Evolutionary conservation across 768 basidiomycete genomes (phyloP).

Genomic region (Candolleomyces eurysporus): DNA sequence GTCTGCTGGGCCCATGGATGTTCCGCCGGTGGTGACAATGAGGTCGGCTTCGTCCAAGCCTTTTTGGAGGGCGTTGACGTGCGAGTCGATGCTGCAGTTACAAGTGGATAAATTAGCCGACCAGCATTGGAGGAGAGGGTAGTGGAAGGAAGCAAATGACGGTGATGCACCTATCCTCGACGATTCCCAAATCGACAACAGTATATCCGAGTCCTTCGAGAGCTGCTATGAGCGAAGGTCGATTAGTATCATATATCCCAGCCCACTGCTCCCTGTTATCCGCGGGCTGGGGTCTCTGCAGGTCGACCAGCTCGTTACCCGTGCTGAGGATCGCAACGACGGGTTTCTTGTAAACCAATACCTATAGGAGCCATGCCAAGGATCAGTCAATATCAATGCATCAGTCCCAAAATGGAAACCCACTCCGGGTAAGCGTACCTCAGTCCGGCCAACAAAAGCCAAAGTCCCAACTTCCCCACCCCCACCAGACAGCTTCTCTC

Average conservation of each 20-base stretch:
- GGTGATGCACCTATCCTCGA: constrained; percentile 61
- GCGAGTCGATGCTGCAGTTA: constrained; percentile 49
- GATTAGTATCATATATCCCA: constrained; percentile 83
- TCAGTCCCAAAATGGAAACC: not conserved
- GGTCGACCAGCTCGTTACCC: constrained; percentile 76
- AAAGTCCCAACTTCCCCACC: constrained; percentile 87
- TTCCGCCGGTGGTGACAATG: constrained; percentile 83
- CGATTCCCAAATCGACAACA: constrained; percentile 80
- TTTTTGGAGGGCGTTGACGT: constrained; percentile 52
- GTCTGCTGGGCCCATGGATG: constrained; percentile 89
- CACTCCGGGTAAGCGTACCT: constrained; percentile 45
- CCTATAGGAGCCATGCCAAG: constrained; percentile 38
- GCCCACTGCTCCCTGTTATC: constrained; percentile 45
- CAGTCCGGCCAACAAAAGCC: constrained; percentile 70
- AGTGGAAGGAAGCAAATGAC: not conserved
- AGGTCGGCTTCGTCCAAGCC: constrained; percentile 70
- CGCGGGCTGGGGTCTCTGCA: constrained; percentile 40
- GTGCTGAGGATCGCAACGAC: constrained; percentile 81
- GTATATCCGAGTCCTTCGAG: constrained; percentile 73
- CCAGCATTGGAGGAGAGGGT: not conserved
- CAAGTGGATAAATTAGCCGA: not conserved
- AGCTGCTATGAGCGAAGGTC: constrained; percentile 71
- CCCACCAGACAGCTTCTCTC: constrained; percentile 56
- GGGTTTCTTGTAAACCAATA: constrained; percentile 68
- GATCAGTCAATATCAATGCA: not conserved